A percentile compares a stretch with the other conserved stretches of the same genome.
phyloP scores from a whole-genome alignment of 2,329 filamentous ascomycete genomes.

The Microascus cirrosus region DNA sequence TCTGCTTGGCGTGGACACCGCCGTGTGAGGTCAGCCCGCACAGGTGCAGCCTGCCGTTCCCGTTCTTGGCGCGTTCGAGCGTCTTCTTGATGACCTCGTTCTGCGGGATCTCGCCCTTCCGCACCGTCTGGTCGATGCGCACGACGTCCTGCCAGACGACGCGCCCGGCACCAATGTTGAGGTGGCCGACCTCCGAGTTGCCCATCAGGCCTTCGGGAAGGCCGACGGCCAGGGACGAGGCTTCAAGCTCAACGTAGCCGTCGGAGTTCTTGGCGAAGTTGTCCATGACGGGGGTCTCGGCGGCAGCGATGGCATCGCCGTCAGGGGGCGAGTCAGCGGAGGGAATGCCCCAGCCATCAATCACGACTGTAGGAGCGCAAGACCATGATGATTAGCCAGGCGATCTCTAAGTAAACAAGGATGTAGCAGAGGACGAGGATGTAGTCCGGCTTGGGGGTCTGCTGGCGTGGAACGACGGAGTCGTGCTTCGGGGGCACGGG shows the following conservation, averaged over 20 bases:
- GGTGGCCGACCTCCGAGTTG: conserved; percentile 94
- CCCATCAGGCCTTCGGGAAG: conserved; percentile 97
- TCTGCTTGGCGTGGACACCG: conserved; percentile 94
- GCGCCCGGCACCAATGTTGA: conserved; percentile 95
- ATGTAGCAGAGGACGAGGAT: conserved; percentile 38
- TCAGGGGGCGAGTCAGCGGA: conserved; percentile 68
- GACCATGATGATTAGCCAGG: conserved; percentile 48
- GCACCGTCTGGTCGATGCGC: conserved; percentile 87
- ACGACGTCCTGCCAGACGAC: conserved; percentile 99
- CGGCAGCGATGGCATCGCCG: conserved; percentile 91
- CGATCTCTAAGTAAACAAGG: conserved; percentile 44
- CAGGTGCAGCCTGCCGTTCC: conserved; percentile 86
- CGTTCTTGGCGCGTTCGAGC: conserved; percentile 70
- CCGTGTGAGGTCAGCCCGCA: conserved; percentile 89
- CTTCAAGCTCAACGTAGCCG: conserved; percentile 87
- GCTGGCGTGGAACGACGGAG: background rate
- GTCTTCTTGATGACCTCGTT: conserved; percentile 66
- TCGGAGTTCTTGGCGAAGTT: conserved; percentile 71
- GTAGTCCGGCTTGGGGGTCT: conserved; percentile 15
- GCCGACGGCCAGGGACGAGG: conserved; percentile 89
- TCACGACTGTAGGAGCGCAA: conserved; percentile 64
- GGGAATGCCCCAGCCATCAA: conserved; percentile 95
- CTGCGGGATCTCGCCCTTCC: conserved; percentile 68
- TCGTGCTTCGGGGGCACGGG: background rate
- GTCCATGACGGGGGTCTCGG: conserved; percentile 92